These are phyloP conservation scores for Aspergillus sp. DNA, from an alignment of 2,329 filamentous ascomycete species.

Conservation along the genomic window DNA sequence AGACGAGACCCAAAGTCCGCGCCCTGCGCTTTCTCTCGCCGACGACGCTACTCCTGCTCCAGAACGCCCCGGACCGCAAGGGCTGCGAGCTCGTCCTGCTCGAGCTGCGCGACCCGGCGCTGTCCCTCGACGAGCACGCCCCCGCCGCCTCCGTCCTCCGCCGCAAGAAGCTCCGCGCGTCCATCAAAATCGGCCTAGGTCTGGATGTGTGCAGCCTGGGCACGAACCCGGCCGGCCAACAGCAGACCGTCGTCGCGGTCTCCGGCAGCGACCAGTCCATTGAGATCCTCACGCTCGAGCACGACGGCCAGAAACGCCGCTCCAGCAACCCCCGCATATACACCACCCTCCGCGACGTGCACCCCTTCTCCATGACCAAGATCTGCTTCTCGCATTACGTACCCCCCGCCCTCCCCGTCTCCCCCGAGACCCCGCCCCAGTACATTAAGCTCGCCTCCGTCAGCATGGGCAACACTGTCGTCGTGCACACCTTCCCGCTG, in stretches of 20 bases:
- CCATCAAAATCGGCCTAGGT: constrained; percentile 71
- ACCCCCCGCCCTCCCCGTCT: constrained; percentile 49
- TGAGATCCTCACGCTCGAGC: constrained; percentile 73
- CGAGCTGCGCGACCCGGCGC: constrained; percentile 17
- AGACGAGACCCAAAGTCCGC: constrained; percentile 51
- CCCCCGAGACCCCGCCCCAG: constrained; percentile 49
- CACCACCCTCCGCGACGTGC: constrained; percentile 53
- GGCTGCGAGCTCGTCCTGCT: constrained; percentile 57
- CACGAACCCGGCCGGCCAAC: constrained; percentile 57
- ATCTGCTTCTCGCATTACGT: constrained; percentile 51
- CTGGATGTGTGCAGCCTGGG: constrained; percentile 73
- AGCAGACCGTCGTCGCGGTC: constrained; percentile 77
- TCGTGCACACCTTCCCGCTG: constrained; percentile 76
- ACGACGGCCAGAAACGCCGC: constrained; percentile 42
- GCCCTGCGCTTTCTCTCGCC: constrained; percentile 56
- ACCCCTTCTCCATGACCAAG: constrained; percentile 59
- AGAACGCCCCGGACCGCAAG: constrained; percentile 53
- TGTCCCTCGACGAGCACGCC: constrained; percentile 7
- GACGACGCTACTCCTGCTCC: constrained; percentile 53
- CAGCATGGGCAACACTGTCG: constrained; percentile 74
- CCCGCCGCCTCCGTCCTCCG: constrained; percentile 46
- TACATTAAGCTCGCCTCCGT: constrained; percentile 77
- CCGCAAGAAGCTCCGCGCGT: constrained; percentile 61
- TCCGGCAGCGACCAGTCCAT: constrained; percentile 78
- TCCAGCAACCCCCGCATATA: constrained; percentile 50